A percentile compares a stretch with the other conserved stretches of the same genome.
Evolutionary conservation across 2,329 filamentous ascomycete species (phyloP).

Genomic region (Diaporthe caulivora): DNA sequence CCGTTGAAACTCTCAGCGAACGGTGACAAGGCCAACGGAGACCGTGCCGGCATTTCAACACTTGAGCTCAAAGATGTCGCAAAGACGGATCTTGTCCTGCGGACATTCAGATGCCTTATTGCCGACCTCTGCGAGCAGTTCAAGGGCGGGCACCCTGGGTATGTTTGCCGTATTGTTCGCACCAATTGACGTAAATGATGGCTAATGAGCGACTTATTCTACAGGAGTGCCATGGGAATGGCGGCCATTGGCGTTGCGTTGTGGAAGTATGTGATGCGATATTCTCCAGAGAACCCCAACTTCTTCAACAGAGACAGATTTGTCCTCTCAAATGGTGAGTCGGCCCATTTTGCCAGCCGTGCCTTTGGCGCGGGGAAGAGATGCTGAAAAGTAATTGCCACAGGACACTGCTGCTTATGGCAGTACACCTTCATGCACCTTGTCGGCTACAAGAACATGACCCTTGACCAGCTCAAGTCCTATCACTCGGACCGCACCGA

Average conservation of each 20-base stretch:
- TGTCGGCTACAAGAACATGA: slow-evolving; percentile 63
- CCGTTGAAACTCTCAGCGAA: slow-evolving; percentile 11
- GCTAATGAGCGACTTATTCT: slow-evolving; percentile 48
- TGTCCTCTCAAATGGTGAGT: slow-evolving; percentile 66
- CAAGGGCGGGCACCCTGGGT: slow-evolving; percentile 77
- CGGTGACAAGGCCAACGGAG: slow-evolving; percentile 18
- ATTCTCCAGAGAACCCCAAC: slow-evolving; percentile 62
- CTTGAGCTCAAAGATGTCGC: slow-evolving; percentile 22
- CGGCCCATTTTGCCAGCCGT: no score
- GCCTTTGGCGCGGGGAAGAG: background rate
- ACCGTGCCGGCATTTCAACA: background rate
- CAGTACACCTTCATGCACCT: slow-evolving; percentile 64
- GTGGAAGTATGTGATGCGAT: slow-evolving; percentile 72
- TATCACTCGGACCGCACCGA: slow-evolving; percentile 59
- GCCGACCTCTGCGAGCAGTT: slow-evolving; percentile 79
- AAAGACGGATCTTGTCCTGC: slow-evolving; percentile 62
- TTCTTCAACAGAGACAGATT: slow-evolving; percentile 72
- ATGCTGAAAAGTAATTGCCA: background rate
- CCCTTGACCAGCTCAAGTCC: slow-evolving; percentile 64
- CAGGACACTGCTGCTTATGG: slow-evolving; percentile 62
- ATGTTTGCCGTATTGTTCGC: slow-evolving; percentile 41
- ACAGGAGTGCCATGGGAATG: slow-evolving; percentile 50
- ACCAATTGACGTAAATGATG: slow-evolving; percentile 39
- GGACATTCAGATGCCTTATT: slow-evolving; percentile 72
- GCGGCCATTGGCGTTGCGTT: slow-evolving; percentile 55